Evolutionary conservation across 805 yeast genomes (phyloP), one percentile per base, ranked within the genome.

Genomic region (Saccharomycopsis sp.): DNA sequence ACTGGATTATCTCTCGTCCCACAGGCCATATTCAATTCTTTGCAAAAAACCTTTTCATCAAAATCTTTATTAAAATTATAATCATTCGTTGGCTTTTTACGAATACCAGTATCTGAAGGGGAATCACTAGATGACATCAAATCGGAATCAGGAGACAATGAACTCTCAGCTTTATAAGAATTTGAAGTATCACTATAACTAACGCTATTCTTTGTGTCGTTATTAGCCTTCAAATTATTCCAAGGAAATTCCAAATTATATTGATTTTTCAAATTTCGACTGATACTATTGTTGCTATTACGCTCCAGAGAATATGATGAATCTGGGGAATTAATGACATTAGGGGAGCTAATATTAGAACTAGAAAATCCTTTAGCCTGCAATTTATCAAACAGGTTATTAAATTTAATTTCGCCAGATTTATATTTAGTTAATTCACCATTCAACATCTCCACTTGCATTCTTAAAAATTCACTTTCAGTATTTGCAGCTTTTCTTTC

Each of bases 11-110:
- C 71, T 54, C 70, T 79, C 4, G 81, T 79, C 14, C 96, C 97
- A 63, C 97, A 89, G 1, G 88, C 97, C 59, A 78, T 72, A 50
- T 76, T 74, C 57, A 90, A 70, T 54, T 79, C 76, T 21, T 74
- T 74, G 58, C 97, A 90, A 59, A 90, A 90, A 44, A 81, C 79
- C 53, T 81, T 79, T 57, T 85, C 90, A 56, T 79, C 83, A 58
- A 78, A 83, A 45, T 70, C 62, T 13, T 65, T 63, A 34, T 61
- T 59, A 48, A 66, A 66, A 46, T 65, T 56, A 47, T 64, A 64
- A 21, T 63, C 62, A 32, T 56, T 56, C 9, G 56, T 48, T 50
- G n/a, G 13, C 19, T 35, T 13, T 20, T 9, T 7, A 11, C 39
- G 27, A 8, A 39, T 11, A 14, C 23, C 21, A 27, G 17, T 19